Conservation (phyloP, 306 rosid genomes). For the Urtica urens region DNA sequence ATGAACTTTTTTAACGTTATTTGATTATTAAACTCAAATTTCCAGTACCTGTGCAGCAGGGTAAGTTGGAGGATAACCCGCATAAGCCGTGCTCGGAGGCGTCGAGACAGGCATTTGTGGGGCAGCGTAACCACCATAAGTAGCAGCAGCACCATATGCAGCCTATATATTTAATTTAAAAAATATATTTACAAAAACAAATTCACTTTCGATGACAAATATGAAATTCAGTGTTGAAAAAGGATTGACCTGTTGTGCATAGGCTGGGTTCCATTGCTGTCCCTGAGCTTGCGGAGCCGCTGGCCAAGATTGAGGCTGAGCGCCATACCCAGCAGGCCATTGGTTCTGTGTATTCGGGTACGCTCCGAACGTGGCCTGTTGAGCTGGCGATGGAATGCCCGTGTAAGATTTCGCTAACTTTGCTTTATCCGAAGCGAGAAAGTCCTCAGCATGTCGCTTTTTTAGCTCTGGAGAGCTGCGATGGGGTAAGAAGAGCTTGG, state of each 20-base stretch:
- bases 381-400: conserved; percentile 66
- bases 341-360: conserved; percentile 77
- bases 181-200: too few species aligned
- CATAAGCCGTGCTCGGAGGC: conserved; percentile 64
- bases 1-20: too few species aligned
- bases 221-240: neutral
- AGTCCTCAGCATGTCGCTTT: conserved; percentile 94
- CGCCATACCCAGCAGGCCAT: conserved; percentile 75
- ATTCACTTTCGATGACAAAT: neutral
- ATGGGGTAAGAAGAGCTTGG: conserved; percentile 73
- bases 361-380: conserved; percentile 60
- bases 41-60: conserved; percentile 72
- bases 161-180: too few species aligned
- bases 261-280: conserved; percentile 93
- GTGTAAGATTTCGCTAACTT: conserved; percentile 64
- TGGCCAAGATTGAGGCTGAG: conserved; percentile 95
- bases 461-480: conserved; percentile 78
- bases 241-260: conserved; percentile 62
- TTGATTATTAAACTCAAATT: neutral
- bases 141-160: conserved; percentile 61
- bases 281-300: conserved; percentile 78
- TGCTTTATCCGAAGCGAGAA: conserved; percentile 71
- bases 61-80: conserved; percentile 72
- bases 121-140: conserved; percentile 58
- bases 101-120: conserved; percentile 49